Percentiles rank a stretch among this genome's conserved stretches.
These are phyloP conservation scores for Clavariopsis aquatica DNA, from an alignment of 495 filamentous ascomycete species.

Conservation along the genomic window DNA sequence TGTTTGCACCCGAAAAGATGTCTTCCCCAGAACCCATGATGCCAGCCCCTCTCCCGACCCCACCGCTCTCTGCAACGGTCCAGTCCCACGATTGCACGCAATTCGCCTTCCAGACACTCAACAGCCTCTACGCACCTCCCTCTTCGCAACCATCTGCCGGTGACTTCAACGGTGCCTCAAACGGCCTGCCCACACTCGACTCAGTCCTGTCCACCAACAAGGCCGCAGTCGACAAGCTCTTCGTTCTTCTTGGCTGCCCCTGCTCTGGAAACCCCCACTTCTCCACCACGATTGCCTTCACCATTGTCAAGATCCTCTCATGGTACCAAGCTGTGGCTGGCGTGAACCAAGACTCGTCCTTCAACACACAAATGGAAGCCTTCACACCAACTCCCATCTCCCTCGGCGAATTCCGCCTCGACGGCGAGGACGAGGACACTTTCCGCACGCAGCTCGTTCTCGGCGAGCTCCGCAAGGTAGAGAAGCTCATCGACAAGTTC, in stretches of 20 bases:
- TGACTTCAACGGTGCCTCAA: slow-evolving; percentile 28
- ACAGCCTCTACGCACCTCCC: slow-evolving; percentile 33
- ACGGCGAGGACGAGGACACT: slow-evolving; percentile 30
- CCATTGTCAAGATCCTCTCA: slow-evolving; percentile 34
- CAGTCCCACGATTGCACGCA: slow-evolving; percentile 34
- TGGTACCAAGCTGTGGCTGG: slow-evolving; percentile 37
- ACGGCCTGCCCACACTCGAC: slow-evolving; percentile 32
- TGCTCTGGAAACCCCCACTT: slow-evolving; percentile 37
- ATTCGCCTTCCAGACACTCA: slow-evolving; percentile 34
- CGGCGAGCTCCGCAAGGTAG: slow-evolving; percentile 31
- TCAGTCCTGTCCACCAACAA: slow-evolving; percentile 37
- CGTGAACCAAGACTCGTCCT: slow-evolving; percentile 12
- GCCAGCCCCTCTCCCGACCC: slow-evolving; percentile 31
- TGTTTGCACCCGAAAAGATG: slow-evolving; percentile 25
- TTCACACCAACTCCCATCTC: slow-evolving; percentile 28
- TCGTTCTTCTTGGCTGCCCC: slow-evolving; percentile 31
- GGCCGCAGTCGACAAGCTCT: slow-evolving; percentile 33
- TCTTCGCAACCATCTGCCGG: slow-evolving; percentile 27
- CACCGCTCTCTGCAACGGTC: slow-evolving; percentile 16
- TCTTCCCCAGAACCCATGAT: slow-evolving; percentile 24
- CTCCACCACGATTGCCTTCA: slow-evolving; percentile 37
- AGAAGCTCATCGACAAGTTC: slow-evolving; percentile 38
- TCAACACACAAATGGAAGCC: slow-evolving; percentile 25
- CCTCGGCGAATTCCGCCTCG: slow-evolving; percentile 22
- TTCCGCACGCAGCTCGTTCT: slow-evolving; percentile 31